phyloP scores from a whole-genome alignment of 2,329 filamentous ascomycete species.

The Periconia macrospinosa region DNA sequence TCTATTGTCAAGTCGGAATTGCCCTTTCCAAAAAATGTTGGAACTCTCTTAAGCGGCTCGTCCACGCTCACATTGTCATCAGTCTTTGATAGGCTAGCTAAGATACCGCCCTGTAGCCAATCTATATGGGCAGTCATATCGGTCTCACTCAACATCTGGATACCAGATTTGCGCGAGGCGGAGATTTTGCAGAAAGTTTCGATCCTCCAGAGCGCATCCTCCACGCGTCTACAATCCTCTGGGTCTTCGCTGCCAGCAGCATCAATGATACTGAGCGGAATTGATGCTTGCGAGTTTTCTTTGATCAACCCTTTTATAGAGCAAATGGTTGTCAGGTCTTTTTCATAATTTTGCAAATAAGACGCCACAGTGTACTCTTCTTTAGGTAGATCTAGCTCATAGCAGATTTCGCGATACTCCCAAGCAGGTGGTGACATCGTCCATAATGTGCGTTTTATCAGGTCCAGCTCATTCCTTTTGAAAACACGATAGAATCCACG shows the following conservation, averaged over 20 bases:
- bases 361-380: slow-evolving; percentile 57
- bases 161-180: slow-evolving; percentile 58
- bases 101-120: slow-evolving; percentile 62
- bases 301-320: slow-evolving; percentile 59
- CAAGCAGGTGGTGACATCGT: slow-evolving; percentile 61
- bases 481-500: slow-evolving; percentile 60
- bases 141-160: slow-evolving; percentile 49
- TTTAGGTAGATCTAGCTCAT: slow-evolving; percentile 47
- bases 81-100: slow-evolving; percentile 53
- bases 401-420: slow-evolving; percentile 62
- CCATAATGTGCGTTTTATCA: slow-evolving; percentile 55
- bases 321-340: slow-evolving; percentile 58
- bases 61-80: slow-evolving; percentile 51
- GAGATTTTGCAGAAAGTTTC: slow-evolving; percentile 69
- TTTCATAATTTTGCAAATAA: slow-evolving; percentile 55
- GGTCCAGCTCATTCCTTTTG: slow-evolving; percentile 57
- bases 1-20: slow-evolving; percentile 59
- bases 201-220: slow-evolving; percentile 66
- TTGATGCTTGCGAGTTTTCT: slow-evolving; percentile 56
- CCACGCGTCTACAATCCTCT: slow-evolving; percentile 53
- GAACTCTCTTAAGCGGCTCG: slow-evolving; percentile 57
- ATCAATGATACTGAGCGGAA: slow-evolving; percentile 58
- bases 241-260: slow-evolving; percentile 55
- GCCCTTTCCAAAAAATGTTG: slow-evolving; percentile 60
- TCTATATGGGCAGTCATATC: slow-evolving; percentile 63